A percentile compares a stretch with the other conserved stretches of the same genome.
These are phyloP conservation scores for Dictyostelium citrinum DNA, from an alignment of 78 protist genomes.

Conservation along the genomic window DNA sequence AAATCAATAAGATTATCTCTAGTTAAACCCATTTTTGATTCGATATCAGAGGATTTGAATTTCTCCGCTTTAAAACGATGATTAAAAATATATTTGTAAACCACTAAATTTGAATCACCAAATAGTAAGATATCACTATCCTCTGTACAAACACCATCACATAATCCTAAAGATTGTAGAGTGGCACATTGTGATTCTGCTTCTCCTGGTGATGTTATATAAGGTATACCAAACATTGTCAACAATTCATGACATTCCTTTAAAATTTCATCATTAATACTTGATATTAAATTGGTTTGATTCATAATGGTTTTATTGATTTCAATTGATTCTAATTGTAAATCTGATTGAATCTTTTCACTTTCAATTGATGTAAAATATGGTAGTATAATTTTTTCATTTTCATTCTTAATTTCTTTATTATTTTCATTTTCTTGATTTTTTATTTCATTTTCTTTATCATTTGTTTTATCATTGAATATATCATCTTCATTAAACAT, in stretches of 20 bases:
- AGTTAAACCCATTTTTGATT: constrained; percentile 1
- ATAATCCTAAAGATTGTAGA: constrained; percentile 34
- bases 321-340: constrained; percentile 21
- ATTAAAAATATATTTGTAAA: constrained; percentile 59
- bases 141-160: constrained; percentile 85
- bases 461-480: neutral
- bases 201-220: constrained; percentile 74
- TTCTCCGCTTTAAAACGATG: constrained; percentile 5
- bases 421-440: neutral
- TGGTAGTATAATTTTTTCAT: neutral
- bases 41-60: neutral
- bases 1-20: constrained; percentile 30
- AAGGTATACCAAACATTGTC: constrained; percentile 82
- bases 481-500: neutral
- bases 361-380: constrained; percentile 22
- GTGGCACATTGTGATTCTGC: constrained; percentile 88
- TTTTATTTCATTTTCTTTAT: neutral
- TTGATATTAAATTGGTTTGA: constrained; percentile 13
- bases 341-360: constrained; percentile 9
- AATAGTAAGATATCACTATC: constrained; percentile 77
- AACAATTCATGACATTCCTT: constrained; percentile 52
- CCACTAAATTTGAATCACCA: constrained; percentile 27
- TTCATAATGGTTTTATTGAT: neutral
- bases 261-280: constrained; percentile 47
- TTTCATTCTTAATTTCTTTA: neutral